Evolutionary conservation across 805 yeast species (phyloP).

Genomic region (Naumovozyma castellii): DNA sequence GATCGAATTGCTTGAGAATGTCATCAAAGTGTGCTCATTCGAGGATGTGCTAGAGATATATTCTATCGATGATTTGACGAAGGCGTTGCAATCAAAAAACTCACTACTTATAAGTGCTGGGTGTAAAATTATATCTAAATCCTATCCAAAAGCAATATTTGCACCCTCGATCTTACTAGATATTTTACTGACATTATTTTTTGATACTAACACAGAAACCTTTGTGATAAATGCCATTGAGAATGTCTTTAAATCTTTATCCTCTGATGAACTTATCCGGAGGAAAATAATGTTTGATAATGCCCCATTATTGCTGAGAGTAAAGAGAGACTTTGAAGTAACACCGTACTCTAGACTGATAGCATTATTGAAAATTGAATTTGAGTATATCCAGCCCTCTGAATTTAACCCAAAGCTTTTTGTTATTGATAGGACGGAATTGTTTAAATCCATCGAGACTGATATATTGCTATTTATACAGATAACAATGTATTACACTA

Average conservation of each 20-base stretch:
- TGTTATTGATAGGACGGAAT: slow-evolving; percentile 9
- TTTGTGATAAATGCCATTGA: slow-evolving; percentile 21
- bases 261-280: slow-evolving; percentile 17
- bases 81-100: slow-evolving; percentile 17
- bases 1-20: slow-evolving; percentile 13
- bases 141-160: slow-evolving; percentile 22
- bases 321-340: slow-evolving; percentile 12
- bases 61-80: slow-evolving; percentile 15
- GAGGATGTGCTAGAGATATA: slow-evolving; percentile 18
- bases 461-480: slow-evolving; percentile 23
- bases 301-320: slow-evolving; percentile 7
- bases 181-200: slow-evolving; percentile 15
- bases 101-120: slow-evolving; percentile 14
- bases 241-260: slow-evolving; percentile 9
- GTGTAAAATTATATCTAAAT: slow-evolving; percentile 20
- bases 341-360: slow-evolving; percentile 16
- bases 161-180: slow-evolving; percentile 16
- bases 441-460: slow-evolving; percentile 6
- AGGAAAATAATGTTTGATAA: slow-evolving; percentile 18
- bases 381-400: slow-evolving; percentile 6
- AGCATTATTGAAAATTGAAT: slow-evolving; percentile 12
- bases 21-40: slow-evolving; percentile 15
- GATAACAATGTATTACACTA: slow-evolving; percentile 15
- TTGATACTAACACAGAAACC: slow-evolving; percentile 15
- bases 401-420: slow-evolving; percentile 18